A percentile compares a stretch with the other conserved stretches of the same genome.
These are phyloP conservation scores for Fusarium chaquense DNA, from an alignment of 2,329 filamentous ascomycete species.

Conservation along the genomic window DNA sequence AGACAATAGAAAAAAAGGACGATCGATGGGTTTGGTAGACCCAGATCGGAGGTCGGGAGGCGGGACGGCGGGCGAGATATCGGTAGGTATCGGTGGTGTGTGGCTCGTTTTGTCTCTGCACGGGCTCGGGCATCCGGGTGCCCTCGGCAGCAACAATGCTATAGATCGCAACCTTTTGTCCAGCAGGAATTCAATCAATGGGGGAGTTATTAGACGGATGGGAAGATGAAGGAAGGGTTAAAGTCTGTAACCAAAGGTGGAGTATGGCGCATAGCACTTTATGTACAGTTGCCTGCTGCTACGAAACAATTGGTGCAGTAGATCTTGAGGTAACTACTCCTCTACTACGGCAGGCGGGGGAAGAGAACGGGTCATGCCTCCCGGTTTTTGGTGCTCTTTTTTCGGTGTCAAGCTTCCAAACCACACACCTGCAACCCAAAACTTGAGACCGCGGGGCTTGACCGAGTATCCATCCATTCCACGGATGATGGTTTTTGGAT, in stretches of 20 bases:
- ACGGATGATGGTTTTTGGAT: not conserved
- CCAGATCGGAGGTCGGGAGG: conserved; percentile 40
- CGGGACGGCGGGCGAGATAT: conserved; percentile 39
- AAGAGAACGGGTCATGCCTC: conserved; percentile 36
- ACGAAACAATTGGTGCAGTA: conserved; percentile 27
- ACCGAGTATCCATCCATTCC: conserved; percentile 10
- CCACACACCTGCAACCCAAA: conserved; percentile 17
- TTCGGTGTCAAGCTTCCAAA: conserved; percentile 26
- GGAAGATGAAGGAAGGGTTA: conserved; percentile 30
- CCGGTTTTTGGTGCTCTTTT: conserved; percentile 11
- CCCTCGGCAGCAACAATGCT: conserved; percentile 36
- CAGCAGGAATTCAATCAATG: conserved; percentile 14
- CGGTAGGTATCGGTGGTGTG: conserved; percentile 28
- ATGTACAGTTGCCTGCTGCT: conserved; percentile 7
- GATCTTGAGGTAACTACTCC: conserved; percentile 7
- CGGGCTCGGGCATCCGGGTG: conserved; percentile 49
- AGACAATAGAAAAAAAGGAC: conserved; percentile 12
- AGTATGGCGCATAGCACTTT: conserved; percentile 27
- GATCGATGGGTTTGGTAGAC: conserved; percentile 25
- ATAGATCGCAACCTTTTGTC: conserved; percentile 7
- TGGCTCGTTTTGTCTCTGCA: conserved; percentile 42
- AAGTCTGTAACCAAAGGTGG: conserved; percentile 34
- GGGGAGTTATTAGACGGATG: conserved; percentile 17
- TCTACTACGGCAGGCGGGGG: conserved; percentile 20
- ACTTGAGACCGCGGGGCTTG: conserved; percentile 18